These are phyloP conservation scores for Suillus americanus DNA, from an alignment of 768 basidiomycete species.

Conservation along the genomic window DNA sequence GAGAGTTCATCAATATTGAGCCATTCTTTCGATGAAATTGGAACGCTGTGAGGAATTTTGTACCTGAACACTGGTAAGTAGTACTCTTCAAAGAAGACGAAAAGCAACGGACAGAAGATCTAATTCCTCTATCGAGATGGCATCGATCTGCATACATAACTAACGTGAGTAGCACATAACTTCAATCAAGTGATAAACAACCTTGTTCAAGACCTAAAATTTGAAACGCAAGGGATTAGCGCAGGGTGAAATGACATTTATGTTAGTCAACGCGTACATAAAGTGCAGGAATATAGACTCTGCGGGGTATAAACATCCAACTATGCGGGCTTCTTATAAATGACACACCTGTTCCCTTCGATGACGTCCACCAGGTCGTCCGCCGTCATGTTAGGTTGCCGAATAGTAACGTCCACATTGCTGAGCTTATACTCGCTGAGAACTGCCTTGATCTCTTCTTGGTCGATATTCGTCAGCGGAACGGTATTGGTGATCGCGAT, in stretches of 20 bases:
- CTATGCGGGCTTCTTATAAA: not conserved
- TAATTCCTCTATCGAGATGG: slow-evolving; percentile 96
- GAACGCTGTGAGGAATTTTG: slow-evolving; percentile 95
- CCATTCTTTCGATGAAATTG: slow-evolving; percentile 93
- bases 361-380: slow-evolving; percentile 98
- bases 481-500: slow-evolving; percentile 96
- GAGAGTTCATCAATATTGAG: slow-evolving; percentile 94
- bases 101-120: slow-evolving; percentile 68
- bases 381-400: slow-evolving; percentile 87
- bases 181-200: slow-evolving; percentile 26
- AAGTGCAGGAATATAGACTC: slow-evolving; percentile 90
- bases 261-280: slow-evolving; percentile 55
- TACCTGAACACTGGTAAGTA: slow-evolving; percentile 46
- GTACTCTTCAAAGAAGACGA: not conserved
- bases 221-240: slow-evolving; percentile 1
- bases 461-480: slow-evolving; percentile 92
- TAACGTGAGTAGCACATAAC: slow-evolving; percentile 3
- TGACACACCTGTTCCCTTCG: slow-evolving; percentile 81
- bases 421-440: slow-evolving; percentile 89
- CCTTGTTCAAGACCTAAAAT: slow-evolving; percentile 79
- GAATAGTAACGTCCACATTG: slow-evolving; percentile 90
- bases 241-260: not conserved
- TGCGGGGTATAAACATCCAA: slow-evolving; percentile 27
- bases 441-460: slow-evolving; percentile 94
- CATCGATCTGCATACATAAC: slow-evolving; percentile 73